Percentiles rank a stretch among this genome's conserved stretches.
Evolutionary conservation across 768 basidiomycete species (phyloP).

Genomic region (Mycena filopes): DNA sequence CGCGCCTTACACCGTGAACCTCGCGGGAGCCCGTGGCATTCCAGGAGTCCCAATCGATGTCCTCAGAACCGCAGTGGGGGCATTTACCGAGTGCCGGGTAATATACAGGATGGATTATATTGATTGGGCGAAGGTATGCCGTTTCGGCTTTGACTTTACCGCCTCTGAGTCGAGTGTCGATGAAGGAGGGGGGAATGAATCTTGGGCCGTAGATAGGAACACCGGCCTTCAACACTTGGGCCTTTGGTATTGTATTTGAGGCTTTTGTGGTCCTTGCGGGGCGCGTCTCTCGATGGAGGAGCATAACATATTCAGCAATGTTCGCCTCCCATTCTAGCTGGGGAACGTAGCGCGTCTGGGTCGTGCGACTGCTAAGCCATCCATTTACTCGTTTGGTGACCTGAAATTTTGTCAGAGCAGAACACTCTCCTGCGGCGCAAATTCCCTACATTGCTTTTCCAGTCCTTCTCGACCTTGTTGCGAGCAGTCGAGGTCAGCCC

Average conservation of each 20-base stretch:
- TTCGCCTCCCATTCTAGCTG: not conserved
- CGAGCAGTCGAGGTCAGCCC: not conserved
- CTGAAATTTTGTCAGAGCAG: too few relatives aligned
- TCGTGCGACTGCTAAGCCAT: not conserved
- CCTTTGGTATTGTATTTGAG: not conserved
- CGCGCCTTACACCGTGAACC: conserved; percentile 30
- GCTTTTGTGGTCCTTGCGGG: not conserved
- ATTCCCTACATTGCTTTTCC: not conserved
- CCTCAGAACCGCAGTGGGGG: conserved; percentile 26
- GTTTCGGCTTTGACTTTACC: conserved; percentile 10
- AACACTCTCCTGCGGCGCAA: too few relatives aligned
- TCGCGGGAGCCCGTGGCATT: conserved; percentile 25
- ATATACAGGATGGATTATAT: conserved; percentile 37
- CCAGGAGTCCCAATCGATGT: not conserved
- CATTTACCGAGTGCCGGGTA: conserved; percentile 23
- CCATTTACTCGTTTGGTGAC: not conserved
- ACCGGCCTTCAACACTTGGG: not conserved
- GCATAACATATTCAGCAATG: conserved; percentile 5
- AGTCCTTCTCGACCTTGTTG: not conserved
- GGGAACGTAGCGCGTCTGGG: not conserved
- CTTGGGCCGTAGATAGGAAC: conserved; percentile 1
- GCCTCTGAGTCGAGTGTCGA: not conserved
- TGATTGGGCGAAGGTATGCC: conserved; percentile 36
- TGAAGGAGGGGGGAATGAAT: conserved; percentile 1
- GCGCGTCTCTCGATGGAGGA: not conserved